phyloP scores from a whole-genome alignment of 139 green algal genomes.

The Raphidocelis subcapitata region DNA sequence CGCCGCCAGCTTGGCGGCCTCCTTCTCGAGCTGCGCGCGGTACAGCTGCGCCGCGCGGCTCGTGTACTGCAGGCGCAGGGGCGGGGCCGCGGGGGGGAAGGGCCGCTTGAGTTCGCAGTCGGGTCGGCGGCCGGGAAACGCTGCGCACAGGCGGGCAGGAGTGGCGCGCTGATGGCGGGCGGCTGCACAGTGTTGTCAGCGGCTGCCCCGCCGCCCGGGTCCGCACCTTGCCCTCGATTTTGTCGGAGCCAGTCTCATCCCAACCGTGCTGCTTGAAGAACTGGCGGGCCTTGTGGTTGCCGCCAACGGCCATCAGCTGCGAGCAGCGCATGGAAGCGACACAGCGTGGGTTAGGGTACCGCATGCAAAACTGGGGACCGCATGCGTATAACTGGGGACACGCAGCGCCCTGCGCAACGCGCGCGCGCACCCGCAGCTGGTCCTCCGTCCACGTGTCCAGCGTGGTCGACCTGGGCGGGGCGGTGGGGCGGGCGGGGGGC shows the following conservation, averaged over 20 bases:
- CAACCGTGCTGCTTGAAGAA: slow-evolving; percentile 99
- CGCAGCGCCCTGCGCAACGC: no score
- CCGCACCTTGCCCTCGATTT: slow-evolving; percentile 91
- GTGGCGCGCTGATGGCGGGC: no score
- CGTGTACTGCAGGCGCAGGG: slow-evolving; percentile 77
- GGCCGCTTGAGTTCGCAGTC: neutral
- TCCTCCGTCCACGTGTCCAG: slow-evolving; percentile 94
- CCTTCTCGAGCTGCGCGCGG: slow-evolving; percentile 84
- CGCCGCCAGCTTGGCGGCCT: slow-evolving; percentile 62
- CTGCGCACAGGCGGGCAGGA: no score
- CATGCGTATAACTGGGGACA: no score
- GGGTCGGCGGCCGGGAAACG: no score
- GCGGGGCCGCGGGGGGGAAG: neutral
- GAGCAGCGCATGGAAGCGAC: neutral
- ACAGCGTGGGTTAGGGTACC: no score
- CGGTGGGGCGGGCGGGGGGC: no score
- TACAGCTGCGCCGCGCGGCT: slow-evolving; percentile 92
- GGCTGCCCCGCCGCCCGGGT: no score
- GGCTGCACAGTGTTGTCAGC: no score
- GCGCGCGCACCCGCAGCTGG: slow-evolving; percentile 80
- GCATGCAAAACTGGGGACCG: no score
- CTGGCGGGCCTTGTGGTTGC: slow-evolving; percentile 83
- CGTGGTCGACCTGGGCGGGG: slow-evolving; percentile 89
- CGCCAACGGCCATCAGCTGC: slow-evolving; percentile 83
- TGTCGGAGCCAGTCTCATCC: slow-evolving; percentile 84